These are phyloP conservation scores for Pythium sp. DNA, from an alignment of 352 stramenopile species.

Conservation along the genomic window DNA sequence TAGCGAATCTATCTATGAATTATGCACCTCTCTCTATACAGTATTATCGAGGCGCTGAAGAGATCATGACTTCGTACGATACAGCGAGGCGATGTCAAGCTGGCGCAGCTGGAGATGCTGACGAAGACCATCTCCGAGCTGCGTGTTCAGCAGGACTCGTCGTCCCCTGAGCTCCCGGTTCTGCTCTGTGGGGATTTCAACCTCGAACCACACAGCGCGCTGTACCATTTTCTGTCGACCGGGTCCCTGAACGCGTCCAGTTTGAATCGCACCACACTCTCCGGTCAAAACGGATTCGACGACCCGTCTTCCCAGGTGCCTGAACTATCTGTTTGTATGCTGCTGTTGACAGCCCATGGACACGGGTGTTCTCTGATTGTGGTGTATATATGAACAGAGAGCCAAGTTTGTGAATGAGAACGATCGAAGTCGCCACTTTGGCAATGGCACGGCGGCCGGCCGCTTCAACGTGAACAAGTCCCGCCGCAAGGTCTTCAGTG, in stretches of 20 bases:
- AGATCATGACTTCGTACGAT: not conserved
- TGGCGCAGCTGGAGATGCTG: constrained; percentile 56
- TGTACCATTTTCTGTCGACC: constrained; percentile 60
- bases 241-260: constrained; percentile 42
- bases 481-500: constrained; percentile 22
- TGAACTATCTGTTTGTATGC: not conserved
- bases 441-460: constrained; percentile 35
- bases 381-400: constrained; percentile 18
- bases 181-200: constrained; percentile 73
- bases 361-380: constrained; percentile 3
- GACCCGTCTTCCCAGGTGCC: constrained; percentile 21
- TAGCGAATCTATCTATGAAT: no score
- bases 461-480: constrained; percentile 29
- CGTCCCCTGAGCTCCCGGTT: constrained; percentile 17
- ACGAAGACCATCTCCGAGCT: constrained; percentile 33
- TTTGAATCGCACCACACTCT: constrained; percentile 45
- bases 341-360: not conserved
- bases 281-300: constrained; percentile 32
- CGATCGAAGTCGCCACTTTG: constrained; percentile 30
- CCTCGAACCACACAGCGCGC: constrained; percentile 51
- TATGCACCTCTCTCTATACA: not conserved
- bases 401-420: constrained; percentile 36
- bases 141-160: constrained; percentile 10
- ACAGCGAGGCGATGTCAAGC: constrained; percentile 64
- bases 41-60: not conserved